Conservation (phyloP, 2,329 filamentous ascomycete genomes). For the Fusarium nisikadoi region DNA sequence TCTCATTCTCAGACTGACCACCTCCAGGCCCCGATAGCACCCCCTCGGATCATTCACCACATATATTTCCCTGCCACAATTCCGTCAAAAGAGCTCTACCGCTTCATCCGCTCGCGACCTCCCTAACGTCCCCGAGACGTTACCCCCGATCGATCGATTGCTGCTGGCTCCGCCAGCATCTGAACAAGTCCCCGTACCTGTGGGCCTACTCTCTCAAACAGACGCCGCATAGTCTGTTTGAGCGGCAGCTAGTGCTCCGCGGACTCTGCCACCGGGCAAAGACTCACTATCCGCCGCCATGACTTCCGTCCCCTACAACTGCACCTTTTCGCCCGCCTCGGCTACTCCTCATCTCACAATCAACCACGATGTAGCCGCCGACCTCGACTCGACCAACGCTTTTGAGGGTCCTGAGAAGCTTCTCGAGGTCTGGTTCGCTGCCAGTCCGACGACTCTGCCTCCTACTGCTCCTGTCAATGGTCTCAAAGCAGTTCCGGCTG, state of each 20-base stretch:
- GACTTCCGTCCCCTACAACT: constrained; percentile 60
- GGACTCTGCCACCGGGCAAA: constrained; percentile 62
- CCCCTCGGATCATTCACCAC: constrained; percentile 39
- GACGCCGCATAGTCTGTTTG: constrained; percentile 95
- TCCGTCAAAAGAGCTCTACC: constrained; percentile 84
- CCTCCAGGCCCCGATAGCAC: constrained; percentile 70
- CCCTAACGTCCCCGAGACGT: constrained; percentile 89
- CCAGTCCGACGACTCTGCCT: constrained; percentile 78
- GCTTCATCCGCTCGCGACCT: constrained; percentile 85
- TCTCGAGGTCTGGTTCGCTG: constrained; percentile 97
- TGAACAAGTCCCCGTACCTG: constrained; percentile 68
- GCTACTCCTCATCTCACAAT: constrained; percentile 93
- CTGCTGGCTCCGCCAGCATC: constrained; percentile 91
- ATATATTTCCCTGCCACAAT: constrained; percentile 75
- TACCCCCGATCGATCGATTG: constrained; percentile 63
- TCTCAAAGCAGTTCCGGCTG: constrained; percentile 84
- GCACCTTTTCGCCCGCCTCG: constrained; percentile 83
- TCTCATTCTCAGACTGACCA: too few relatives aligned
- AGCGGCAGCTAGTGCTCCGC: constrained; percentile 97
- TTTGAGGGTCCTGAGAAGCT: constrained; percentile 99
- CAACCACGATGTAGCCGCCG: constrained; percentile 92
- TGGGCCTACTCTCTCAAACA: constrained; percentile 99
- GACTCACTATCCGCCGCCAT: constrained; percentile 19
- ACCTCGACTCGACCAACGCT: constrained; percentile 93
- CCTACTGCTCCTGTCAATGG: constrained; percentile 77